phyloP scores from a whole-genome alignment of 176 grass and related monocot genomes.

The Paspalum vaginatum region DNA sequence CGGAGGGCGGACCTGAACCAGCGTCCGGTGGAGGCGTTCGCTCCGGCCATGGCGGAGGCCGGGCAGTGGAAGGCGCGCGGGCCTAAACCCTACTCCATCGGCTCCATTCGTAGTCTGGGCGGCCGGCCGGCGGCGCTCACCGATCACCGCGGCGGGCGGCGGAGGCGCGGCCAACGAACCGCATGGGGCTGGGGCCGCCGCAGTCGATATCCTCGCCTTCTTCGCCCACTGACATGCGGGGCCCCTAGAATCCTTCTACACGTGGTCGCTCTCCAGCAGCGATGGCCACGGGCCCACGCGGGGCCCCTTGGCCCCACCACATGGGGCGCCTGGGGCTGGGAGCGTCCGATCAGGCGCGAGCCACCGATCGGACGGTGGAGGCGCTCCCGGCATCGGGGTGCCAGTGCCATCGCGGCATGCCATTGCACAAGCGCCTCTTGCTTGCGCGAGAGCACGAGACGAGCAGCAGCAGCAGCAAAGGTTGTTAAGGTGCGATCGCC shows the following conservation, averaged over 20 bases:
- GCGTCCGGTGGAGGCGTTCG: no score
- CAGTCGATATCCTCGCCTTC: not conserved
- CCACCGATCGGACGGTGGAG: not conserved
- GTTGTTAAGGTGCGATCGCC: slow-evolving; percentile 5
- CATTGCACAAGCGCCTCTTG: slow-evolving; percentile 1
- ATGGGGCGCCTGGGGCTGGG: not conserved
- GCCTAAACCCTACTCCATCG: no score
- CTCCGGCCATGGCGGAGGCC: no score
- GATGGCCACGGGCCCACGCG: not conserved
- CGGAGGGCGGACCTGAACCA: no score
- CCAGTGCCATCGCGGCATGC: slow-evolving; percentile 21
- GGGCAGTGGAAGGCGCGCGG: no score
- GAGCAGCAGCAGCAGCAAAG: slow-evolving; percentile 6
- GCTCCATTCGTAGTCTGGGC: no score
- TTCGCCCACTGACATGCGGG: not conserved
- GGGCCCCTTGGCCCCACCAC: not conserved
- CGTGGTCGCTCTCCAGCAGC: not conserved
- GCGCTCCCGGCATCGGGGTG: no score
- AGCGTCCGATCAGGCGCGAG: slow-evolving; percentile 15
- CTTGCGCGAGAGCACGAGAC: slow-evolving; percentile 4
- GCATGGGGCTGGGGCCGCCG: no score
- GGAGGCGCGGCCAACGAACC: no score
- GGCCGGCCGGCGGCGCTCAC: no score
- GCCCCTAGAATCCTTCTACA: not conserved
- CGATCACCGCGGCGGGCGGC: no score